These are phyloP conservation scores for Calonectria hongkongensis DNA, from an alignment of 2,329 filamentous ascomycete species.

Conservation along the genomic window DNA sequence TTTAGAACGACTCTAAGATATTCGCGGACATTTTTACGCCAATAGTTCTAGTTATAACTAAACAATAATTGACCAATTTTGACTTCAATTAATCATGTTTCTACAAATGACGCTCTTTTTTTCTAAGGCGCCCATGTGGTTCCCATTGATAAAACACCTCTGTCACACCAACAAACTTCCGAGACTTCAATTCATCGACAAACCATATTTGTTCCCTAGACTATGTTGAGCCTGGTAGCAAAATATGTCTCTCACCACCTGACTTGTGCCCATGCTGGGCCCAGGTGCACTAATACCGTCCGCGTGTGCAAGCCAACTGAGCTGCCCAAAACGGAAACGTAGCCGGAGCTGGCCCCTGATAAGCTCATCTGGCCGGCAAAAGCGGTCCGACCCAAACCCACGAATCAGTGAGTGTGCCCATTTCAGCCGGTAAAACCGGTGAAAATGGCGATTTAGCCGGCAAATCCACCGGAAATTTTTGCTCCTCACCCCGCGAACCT, in stretches of 20 bases:
- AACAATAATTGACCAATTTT: not conserved
- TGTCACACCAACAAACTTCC: not conserved
- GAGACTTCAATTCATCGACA: not conserved
- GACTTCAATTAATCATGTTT: not conserved
- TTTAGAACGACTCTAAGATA: not conserved
- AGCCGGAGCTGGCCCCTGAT: constrained; percentile 14
- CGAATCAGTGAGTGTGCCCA: not conserved
- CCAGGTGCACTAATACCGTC: constrained; percentile 2
- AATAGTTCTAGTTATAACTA: not conserved
- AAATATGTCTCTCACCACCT: not conserved
- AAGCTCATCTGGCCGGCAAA: constrained; percentile 14
- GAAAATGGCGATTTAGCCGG: constrained; percentile 7
- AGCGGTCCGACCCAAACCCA: constrained; percentile 24
- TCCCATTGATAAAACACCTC: not conserved
- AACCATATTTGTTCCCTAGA: not conserved
- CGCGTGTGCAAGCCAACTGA: not conserved
- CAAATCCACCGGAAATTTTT: not conserved
- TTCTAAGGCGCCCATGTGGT: not conserved
- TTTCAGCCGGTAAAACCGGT: constrained; percentile 17
- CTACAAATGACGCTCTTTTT: not conserved
- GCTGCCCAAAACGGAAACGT: constrained; percentile 16
- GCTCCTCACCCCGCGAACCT: constrained; percentile 19
- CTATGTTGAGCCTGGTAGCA: not conserved
- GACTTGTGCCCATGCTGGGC: not conserved
- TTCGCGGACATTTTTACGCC: not conserved